Percentiles rank a stretch among this genome's conserved stretches.
phyloP scores from a whole-genome alignment of 306 rosid genomes.

The Ceratonia siliqua region DNA sequence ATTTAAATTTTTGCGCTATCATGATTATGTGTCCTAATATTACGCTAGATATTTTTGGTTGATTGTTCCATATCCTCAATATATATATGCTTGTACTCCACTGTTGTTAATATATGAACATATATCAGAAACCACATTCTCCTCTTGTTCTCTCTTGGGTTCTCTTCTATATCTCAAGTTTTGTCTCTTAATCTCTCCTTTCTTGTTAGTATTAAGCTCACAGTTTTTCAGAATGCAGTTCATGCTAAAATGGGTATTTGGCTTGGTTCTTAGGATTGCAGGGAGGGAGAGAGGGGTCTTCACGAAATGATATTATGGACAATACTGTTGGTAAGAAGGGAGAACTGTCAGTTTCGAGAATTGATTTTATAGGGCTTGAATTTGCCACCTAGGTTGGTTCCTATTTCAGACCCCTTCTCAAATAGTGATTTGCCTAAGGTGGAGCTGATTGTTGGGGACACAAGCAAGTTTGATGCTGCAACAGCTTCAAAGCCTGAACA shows the following conservation, averaged over 20 bases:
- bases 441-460: constrained; percentile 81
- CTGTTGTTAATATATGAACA: too few relatives aligned
- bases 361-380: constrained; percentile 82
- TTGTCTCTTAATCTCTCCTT: too few relatives aligned
- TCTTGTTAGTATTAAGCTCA: too few relatives aligned
- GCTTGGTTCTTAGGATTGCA: constrained; percentile 47
- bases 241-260: constrained; percentile 37
- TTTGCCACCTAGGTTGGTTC: constrained; percentile 88
- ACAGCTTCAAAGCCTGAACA: constrained; percentile 39
- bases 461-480: constrained; percentile 52
- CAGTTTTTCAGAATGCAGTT: background rate
- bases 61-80: too few relatives aligned
- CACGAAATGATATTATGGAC: constrained; percentile 29
- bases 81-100: too few relatives aligned
- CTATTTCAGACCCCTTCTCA: constrained; percentile 62
- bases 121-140: too few relatives aligned
- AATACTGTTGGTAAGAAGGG: constrained; percentile 51
- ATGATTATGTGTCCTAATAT: too few relatives aligned
- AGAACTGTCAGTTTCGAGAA: constrained; percentile 63
- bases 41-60: too few relatives aligned
- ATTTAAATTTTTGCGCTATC: too few relatives aligned
- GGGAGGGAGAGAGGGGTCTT: constrained; percentile 31
- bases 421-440: constrained; percentile 62
- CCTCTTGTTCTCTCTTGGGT: too few relatives aligned
- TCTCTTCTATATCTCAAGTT: too few relatives aligned